A percentile compares a stretch with the other conserved stretches of the same genome.
These are phyloP conservation scores for Nicotiana knightiana DNA, from an alignment of 257 asterid genomes.

Conservation along the genomic window DNA sequence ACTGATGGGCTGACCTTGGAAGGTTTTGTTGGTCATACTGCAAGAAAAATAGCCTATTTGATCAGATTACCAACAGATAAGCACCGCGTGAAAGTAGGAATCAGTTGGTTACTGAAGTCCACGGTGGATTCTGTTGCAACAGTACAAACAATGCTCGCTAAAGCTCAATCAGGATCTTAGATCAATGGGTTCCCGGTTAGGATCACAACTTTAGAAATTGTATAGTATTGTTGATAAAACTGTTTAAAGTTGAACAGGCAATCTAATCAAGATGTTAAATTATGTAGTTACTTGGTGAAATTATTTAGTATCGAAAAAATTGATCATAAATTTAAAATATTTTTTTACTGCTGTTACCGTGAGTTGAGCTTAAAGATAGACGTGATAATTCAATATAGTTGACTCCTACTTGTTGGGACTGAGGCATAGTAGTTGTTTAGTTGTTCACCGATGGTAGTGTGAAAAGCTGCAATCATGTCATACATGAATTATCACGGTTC, in stretches of 20 bases:
- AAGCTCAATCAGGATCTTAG: conserved; percentile 48
- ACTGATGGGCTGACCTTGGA: conserved; percentile 78
- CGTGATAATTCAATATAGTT: too few species aligned
- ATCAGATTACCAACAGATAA: conserved; percentile 82
- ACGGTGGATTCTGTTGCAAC: conserved; percentile 76
- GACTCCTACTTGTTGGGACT: too few species aligned
- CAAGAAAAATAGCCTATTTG: conserved; percentile 82
- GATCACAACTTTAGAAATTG: not conserved
- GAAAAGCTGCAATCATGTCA: too few species aligned
- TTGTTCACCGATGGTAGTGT: too few species aligned
- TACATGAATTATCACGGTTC: too few species aligned
- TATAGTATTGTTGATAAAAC: not conserved
- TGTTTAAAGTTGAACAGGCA: conserved; percentile 27
- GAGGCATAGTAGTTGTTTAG: too few species aligned
- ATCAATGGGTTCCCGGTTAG: not conserved
- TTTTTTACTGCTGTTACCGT: too few species aligned
- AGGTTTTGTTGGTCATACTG: conserved; percentile 88
- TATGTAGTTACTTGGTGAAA: not conserved
- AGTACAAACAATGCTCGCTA: conserved; percentile 53
- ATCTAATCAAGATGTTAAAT: not conserved
- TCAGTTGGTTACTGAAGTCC: conserved; percentile 85
- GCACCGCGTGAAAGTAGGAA: conserved; percentile 82
- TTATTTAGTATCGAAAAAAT: too few species aligned
- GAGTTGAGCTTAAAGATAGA: too few species aligned
- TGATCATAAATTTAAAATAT: too few species aligned